Base-by-base conservation (phyloP, 768 basidiomycete species). In the Lactifluus subvellereus region DNA sequence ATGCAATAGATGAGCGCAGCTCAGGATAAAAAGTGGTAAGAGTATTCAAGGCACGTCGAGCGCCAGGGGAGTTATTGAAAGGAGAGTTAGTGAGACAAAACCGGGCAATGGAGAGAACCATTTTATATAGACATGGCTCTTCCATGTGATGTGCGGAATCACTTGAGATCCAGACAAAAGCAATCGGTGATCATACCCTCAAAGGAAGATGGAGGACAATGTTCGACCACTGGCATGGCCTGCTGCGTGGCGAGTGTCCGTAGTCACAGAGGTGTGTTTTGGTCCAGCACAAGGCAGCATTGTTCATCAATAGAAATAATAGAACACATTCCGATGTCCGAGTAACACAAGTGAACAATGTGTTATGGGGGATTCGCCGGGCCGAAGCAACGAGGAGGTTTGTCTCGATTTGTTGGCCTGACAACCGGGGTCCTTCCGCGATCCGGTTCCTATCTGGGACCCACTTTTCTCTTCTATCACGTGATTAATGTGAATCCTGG, bases 11-110 rank as follows among this genome's bases (percentile, higher is more conserved):
- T 32, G 63, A 64, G 63, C 63, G 54, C 63, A 64, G 63, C 63
- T 64, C 63, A 14, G 40, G 48, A 48, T 18, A n/a, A 37, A 38
- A 50, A 49, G 40, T n/a, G 37, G 18, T n/a, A 4, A 54, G 40
- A 33, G 32, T 18, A 30, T 35, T 35, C 42, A 14, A 54, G 53
- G 62, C 49, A 64, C 63, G 48, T 64, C 63, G 13, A 64, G 62
- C 7, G 33, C 63, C 59, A 8, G 47, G 42, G 27, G 16, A 22
- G 30, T 60, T 38, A 20, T 33, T 9, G 45, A 30, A 40, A 14
- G 11, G 40, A 40, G n/a, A n/a, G 57, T n/a, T 54, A 13, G 62
- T 33, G 2, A 14, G 47, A 43, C 13, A 35, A 54, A 32, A 8
- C 48, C 9, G 20, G 47, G 20, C 4, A 49, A 37, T 16, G 32